These are phyloP conservation scores for Kentomonas sorsogonicus DNA, from an alignment of 208 protist genomes.

Conservation along the genomic window DNA sequence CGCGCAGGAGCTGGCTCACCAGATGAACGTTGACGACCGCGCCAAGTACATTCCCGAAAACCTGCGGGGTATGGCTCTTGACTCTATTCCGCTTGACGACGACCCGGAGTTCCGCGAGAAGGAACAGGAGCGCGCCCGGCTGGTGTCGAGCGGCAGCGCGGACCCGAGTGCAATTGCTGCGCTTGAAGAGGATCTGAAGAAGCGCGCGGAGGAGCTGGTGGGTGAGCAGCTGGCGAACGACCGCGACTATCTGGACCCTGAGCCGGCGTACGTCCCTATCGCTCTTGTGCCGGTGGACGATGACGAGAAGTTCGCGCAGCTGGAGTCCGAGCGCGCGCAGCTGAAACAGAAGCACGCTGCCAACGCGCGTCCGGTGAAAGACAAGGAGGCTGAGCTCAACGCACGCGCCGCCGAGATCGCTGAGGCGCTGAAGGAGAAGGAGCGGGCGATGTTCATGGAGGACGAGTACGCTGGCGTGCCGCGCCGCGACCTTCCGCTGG, in stretches of 20 bases:
- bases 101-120: constrained; percentile 21
- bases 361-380: constrained; percentile 14
- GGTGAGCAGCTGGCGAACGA: constrained; percentile 25
- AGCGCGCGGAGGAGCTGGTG: constrained; percentile 32
- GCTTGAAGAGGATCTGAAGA: constrained; percentile 36
- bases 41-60: constrained; percentile 12
- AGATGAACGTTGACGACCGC: constrained; percentile 16
- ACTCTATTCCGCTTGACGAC: constrained; percentile 21
- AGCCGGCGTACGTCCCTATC: constrained; percentile 18
- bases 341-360: constrained; percentile 15
- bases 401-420: constrained; percentile 36
- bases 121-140: constrained; percentile 17
- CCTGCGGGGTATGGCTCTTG: constrained; percentile 22
- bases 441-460: constrained; percentile 32
- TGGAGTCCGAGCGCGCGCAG: constrained; percentile 58
- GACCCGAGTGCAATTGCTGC: constrained; percentile 21
- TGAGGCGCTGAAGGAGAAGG: constrained; percentile 18
- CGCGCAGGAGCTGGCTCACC: constrained; percentile 20
- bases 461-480: constrained; percentile 61
- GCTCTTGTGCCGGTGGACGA: constrained; percentile 6
- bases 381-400: constrained; percentile 35
- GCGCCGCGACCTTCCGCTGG: constrained; percentile 29
- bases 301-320: constrained; percentile 17
- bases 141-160: constrained; percentile 22
- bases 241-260: constrained; percentile 35